phyloP scores from a whole-genome alignment of 169 alveolate genomes.

The Theileria orientalis region DNA sequence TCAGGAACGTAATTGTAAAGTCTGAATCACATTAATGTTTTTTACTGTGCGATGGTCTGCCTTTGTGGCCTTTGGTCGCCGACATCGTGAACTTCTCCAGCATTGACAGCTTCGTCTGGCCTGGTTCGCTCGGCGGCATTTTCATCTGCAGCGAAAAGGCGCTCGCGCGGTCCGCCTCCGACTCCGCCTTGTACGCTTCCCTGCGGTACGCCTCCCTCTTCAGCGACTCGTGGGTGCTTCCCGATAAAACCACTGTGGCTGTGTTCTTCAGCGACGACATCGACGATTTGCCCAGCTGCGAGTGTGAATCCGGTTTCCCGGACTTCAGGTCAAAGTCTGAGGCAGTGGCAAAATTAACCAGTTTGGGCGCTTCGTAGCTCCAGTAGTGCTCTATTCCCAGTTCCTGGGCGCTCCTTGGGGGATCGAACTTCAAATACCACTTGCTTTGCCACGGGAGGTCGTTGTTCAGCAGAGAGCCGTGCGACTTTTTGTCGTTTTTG shows the following conservation, averaged over 20 bases:
- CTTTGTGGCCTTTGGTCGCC: constrained; percentile 17
- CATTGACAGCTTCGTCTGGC: constrained; percentile 48
- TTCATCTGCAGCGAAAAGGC: constrained; percentile 20
- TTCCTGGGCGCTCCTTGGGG: constrained; percentile 56
- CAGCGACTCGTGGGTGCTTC: constrained; percentile 45
- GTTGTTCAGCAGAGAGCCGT: constrained; percentile 38
- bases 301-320: not conserved
- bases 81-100: constrained; percentile 29
- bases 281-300: constrained; percentile 19
- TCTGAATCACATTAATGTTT: not conserved
- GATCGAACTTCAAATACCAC: constrained; percentile 53
- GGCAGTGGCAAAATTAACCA: constrained; percentile 8
- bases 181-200: constrained; percentile 5
- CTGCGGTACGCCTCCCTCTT: constrained; percentile 26
- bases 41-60: not conserved
- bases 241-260: constrained; percentile 43
- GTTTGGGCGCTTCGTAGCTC: constrained; percentile 61
- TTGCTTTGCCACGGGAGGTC: constrained; percentile 57
- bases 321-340: constrained; percentile 2
- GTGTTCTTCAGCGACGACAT: constrained; percentile 43
- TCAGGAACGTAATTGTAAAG: constrained; percentile 25
- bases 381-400: constrained; percentile 49
- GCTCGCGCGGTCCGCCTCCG: constrained; percentile 35
- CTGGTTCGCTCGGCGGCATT: constrained; percentile 44
- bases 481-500: not conserved